Evolutionary conservation across 2,329 filamentous ascomycete species (phyloP), one percentile per base, ranked within the genome.

Genomic region (Calonectria pauciramosa): DNA sequence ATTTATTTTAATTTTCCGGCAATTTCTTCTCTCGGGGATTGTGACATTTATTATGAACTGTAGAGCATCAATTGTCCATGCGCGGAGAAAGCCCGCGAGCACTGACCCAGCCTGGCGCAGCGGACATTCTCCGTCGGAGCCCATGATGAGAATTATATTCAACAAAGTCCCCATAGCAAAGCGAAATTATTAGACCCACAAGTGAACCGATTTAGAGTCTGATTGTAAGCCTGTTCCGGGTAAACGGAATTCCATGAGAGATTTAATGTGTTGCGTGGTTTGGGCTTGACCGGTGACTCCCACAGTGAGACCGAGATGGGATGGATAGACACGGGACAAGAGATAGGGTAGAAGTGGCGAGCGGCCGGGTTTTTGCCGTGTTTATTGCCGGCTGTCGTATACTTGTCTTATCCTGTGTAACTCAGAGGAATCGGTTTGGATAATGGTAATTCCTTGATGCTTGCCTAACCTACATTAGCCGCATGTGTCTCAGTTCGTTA

Each of bases 1-100:
- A 26, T 38, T 36, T 47, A 20, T 18, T n/a, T 28, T 23, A 32
- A n/a, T 34, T 34, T 52, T 38, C 16, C 41, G 10, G 8, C 7
- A 20, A 41, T 52, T 52, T 11, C 14, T 64, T 28, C 23, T 36
- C 51, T 47, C 41, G 60, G 26, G 52, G 41, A 23, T 16, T 51
- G 9, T 44, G n/a, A 20, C 49, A 70, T 47, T 74, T 73, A 69
- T 44, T 30, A 68, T 34, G 60, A 34, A 34, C 28, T 10, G 23
- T 20, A 18, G 13, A 30, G 32, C 30, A 60, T 52, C 23, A n/a
- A 30, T 52, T 54, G 36, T 16, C 51, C 20, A 10, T 18, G 56
- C 11, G 65, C 71, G 71, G 71, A 36, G 23, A 73, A 73, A 67
- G 13, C 32, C 68, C 68, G 68, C n/a, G 18, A 20, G 56, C 38